phyloP scores from a whole-genome alignment of 495 filamentous ascomycete species.

The Bacidia gigantensis region DNA sequence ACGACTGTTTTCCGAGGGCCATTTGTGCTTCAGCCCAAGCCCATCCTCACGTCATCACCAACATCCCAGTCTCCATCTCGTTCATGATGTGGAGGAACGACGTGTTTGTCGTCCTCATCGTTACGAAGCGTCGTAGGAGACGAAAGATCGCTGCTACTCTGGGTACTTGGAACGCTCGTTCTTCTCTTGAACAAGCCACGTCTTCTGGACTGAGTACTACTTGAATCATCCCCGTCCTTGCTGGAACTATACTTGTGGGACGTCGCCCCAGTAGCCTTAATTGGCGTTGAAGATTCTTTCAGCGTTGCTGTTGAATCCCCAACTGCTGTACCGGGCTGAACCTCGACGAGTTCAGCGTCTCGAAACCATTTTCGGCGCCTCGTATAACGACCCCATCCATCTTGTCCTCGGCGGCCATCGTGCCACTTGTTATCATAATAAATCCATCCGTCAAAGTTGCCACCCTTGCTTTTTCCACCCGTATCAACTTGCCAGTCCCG shows the following conservation, averaged over 20 bases:
- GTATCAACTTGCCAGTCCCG: slow-evolving; percentile 85
- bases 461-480: slow-evolving; percentile 38
- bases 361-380: slow-evolving; percentile 89
- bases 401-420: slow-evolving; percentile 73
- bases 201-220: slow-evolving; percentile 24
- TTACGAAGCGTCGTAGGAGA: slow-evolving; percentile 30
- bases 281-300: slow-evolving; percentile 17
- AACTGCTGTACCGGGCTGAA: slow-evolving; percentile 31
- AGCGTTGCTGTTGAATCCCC: slow-evolving; percentile 27
- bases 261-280: slow-evolving; percentile 9
- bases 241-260: slow-evolving; percentile 23
- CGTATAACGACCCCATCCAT: slow-evolving; percentile 93
- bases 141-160: slow-evolving; percentile 29
- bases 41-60: slow-evolving; percentile 42
- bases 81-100: slow-evolving; percentile 23
- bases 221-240: slow-evolving; percentile 17
- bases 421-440: slow-evolving; percentile 99
- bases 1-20: too few relatives aligned
- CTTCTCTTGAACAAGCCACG: slow-evolving; percentile 21
- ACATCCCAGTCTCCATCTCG: slow-evolving; percentile 31
- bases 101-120: slow-evolving; percentile 34
- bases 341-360: slow-evolving; percentile 87
- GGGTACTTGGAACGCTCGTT: slow-evolving; percentile 17
- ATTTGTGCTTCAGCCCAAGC: slow-evolving; percentile 28
- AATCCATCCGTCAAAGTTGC: slow-evolving; percentile 70